A percentile compares a stretch with the other conserved stretches of the same genome.
phyloP scores from a whole-genome alignment of 371 early-diverging fungal species.

The Mucor velutinosus region DNA sequence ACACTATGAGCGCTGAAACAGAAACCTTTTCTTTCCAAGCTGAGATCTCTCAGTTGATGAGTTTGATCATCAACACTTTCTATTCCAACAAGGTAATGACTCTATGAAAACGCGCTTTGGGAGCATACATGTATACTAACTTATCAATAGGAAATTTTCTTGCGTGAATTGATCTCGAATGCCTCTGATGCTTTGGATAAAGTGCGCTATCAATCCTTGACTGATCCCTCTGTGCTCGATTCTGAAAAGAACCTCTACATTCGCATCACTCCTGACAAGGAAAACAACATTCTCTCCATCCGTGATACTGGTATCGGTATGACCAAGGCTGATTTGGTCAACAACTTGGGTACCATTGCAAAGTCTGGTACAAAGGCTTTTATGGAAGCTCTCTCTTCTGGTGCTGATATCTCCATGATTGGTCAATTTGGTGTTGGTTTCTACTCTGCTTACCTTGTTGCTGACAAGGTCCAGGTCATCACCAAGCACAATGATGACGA shows the following conservation, averaged over 20 bases:
- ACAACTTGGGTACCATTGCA: constrained; percentile 88
- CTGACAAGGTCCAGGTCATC: constrained; percentile 84
- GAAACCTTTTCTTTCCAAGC: constrained; percentile 91
- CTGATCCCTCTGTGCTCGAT: constrained; percentile 57
- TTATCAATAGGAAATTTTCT: constrained; percentile 69
- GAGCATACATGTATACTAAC: not conserved
- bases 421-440: constrained; percentile 97
- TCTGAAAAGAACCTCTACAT: constrained; percentile 64
- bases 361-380: constrained; percentile 68
- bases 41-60: constrained; percentile 94
- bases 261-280: constrained; percentile 63
- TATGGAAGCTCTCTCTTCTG: constrained; percentile 54
- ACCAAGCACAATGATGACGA: constrained; percentile 75
- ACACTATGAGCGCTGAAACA: constrained; percentile 29
- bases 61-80: constrained; percentile 75
- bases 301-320: constrained; percentile 90
- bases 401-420: constrained; percentile 70
- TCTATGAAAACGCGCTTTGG: too few species aligned
- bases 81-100: constrained; percentile 59
- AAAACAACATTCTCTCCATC: constrained; percentile 67
- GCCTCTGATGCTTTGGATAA: constrained; percentile 90
- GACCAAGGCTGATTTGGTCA: constrained; percentile 82
- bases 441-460: constrained; percentile 84
- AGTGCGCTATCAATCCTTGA: constrained; percentile 67
- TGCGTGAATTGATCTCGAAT: constrained; percentile 90